A percentile compares a stretch with the other conserved stretches of the same genome.
Conservation (phyloP, 805 yeast genomes). For the Kregervanrija delftensis region DNA sequence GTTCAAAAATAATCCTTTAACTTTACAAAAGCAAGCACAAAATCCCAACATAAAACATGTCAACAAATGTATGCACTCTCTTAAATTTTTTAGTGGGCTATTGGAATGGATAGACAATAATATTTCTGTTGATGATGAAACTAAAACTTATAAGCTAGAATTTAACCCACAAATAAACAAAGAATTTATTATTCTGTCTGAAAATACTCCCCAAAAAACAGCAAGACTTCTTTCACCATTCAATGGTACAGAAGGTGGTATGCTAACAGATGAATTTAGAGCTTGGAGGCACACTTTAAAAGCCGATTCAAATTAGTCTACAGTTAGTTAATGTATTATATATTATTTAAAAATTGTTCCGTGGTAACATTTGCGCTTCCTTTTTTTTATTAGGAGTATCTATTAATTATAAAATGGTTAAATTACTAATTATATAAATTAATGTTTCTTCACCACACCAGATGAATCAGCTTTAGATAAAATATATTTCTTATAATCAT, state of each 20-base stretch:
- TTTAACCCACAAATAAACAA: constrained; percentile 46
- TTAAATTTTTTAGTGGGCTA: constrained; percentile 82
- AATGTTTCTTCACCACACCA: constrained; percentile 91
- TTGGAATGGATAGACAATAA: constrained; percentile 65
- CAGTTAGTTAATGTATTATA: no score
- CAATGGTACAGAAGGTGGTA: constrained; percentile 24
- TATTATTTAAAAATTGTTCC: no score
- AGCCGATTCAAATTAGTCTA: no score
- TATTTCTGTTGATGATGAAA: constrained; percentile 46
- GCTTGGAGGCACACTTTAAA: constrained; percentile 41
- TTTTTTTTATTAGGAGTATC: no score
- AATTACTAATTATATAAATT: constrained; percentile 2
- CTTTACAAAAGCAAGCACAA: constrained; percentile 24
- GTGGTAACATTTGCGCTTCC: no score
- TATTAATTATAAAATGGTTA: no score
- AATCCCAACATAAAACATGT: constrained; percentile 29
- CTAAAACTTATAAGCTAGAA: constrained; percentile 45
- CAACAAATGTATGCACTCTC: constrained; percentile 68
- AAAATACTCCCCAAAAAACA: constrained; percentile 31
- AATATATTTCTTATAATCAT: constrained; percentile 86
- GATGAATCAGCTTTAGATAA: constrained; percentile 67
- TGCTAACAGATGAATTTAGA: constrained; percentile 44
- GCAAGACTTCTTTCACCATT: constrained; percentile 30
- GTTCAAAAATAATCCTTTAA: constrained; percentile 44
- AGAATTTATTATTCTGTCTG: constrained; percentile 41